Percentiles rank a stretch among this genome's conserved stretches.
phyloP scores from a whole-genome alignment of 2,329 filamentous ascomycete genomes.

The Huntiella savannae region DNA sequence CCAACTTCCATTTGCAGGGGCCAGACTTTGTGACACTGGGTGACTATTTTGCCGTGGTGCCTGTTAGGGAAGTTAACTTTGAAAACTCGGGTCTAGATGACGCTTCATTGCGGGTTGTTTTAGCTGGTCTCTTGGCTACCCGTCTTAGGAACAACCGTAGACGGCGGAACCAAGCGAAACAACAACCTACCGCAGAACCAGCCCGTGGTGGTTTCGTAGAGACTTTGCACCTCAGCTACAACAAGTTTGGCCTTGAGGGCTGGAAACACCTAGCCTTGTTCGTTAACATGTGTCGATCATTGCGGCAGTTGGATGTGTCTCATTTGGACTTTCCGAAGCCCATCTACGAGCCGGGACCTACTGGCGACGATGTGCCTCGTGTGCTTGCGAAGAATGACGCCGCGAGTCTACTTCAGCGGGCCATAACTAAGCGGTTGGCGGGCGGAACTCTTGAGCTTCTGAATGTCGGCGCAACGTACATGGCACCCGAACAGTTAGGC shows the following conservation, averaged over 20 bases:
- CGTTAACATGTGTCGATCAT: constrained; percentile 69
- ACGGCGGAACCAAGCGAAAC: constrained; percentile 7
- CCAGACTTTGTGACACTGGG: constrained; percentile 73
- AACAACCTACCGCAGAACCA: constrained; percentile 19
- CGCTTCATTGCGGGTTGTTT: constrained; percentile 67
- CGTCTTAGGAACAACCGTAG: constrained; percentile 43
- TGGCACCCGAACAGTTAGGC: constrained; percentile 52
- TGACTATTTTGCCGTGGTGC: constrained; percentile 86
- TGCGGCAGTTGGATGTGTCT: constrained; percentile 74
- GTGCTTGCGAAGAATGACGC: constrained; percentile 30
- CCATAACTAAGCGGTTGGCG: constrained; percentile 57
- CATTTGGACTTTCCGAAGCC: constrained; percentile 53
- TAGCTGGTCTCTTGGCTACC: constrained; percentile 69
- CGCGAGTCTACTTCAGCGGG: constrained; percentile 48
- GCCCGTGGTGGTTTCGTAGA: constrained; percentile 59
- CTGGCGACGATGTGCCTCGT: constrained; percentile 14
- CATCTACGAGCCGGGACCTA: constrained; percentile 12
- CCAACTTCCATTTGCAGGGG: constrained; percentile 64
- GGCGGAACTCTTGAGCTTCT: constrained; percentile 64
- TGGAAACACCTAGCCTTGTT: constrained; percentile 88
- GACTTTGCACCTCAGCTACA: constrained; percentile 75
- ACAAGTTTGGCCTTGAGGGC: constrained; percentile 69
- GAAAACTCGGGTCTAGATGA: constrained; percentile 78
- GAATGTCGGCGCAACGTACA: constrained; percentile 60
- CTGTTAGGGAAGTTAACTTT: constrained; percentile 66